phyloP scores from a whole-genome alignment of 768 basidiomycete genomes.

The Termitomyces sp. region DNA sequence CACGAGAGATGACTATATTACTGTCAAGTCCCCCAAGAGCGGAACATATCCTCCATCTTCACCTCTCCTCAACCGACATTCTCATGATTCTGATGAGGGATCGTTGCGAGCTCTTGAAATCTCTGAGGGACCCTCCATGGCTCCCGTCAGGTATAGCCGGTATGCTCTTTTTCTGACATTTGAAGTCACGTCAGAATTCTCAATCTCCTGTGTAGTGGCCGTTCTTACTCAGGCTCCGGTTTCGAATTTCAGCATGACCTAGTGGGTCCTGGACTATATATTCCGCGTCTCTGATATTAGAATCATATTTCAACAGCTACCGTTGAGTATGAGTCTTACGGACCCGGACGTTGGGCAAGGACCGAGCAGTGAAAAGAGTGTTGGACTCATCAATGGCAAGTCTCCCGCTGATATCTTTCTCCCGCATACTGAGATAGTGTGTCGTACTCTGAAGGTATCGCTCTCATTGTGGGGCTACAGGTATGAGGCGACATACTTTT shows the following conservation, averaged over 20 bases:
- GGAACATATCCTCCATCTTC: conserved; percentile 37
- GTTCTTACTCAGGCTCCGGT: conserved; percentile 70
- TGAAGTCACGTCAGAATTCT: not conserved
- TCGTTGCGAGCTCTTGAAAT: conserved; percentile 81
- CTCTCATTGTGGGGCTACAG: conserved; percentile 80
- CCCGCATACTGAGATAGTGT: not conserved
- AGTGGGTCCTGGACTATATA: conserved; percentile 20
- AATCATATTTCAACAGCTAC: conserved; percentile 39
- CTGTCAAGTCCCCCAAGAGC: conserved; percentile 41
- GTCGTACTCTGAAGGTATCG: conserved; percentile 57
- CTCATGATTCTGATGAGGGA: conserved; percentile 60
- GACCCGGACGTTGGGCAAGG: conserved; percentile 55
- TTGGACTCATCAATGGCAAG: conserved; percentile 76
- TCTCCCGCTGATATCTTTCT: not conserved
- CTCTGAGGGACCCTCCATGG: conserved; percentile 53
- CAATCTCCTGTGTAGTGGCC: conserved; percentile 29
- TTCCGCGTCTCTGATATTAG: not conserved
- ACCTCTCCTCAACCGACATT: conserved; percentile 36
- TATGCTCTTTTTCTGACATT: conserved; percentile 18
- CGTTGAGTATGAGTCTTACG: conserved; percentile 73
- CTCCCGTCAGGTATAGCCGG: conserved; percentile 34
- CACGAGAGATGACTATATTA: conserved; percentile 41
- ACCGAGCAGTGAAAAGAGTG: conserved; percentile 63
- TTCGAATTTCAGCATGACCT: conserved; percentile 81
- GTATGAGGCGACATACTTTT: conserved; percentile 32